Percentiles rank a stretch among this genome's conserved stretches.
These are phyloP conservation scores for Coemansia sp. DNA, from an alignment of 192 early-diverging fungal genomes.

Conservation along the genomic window DNA sequence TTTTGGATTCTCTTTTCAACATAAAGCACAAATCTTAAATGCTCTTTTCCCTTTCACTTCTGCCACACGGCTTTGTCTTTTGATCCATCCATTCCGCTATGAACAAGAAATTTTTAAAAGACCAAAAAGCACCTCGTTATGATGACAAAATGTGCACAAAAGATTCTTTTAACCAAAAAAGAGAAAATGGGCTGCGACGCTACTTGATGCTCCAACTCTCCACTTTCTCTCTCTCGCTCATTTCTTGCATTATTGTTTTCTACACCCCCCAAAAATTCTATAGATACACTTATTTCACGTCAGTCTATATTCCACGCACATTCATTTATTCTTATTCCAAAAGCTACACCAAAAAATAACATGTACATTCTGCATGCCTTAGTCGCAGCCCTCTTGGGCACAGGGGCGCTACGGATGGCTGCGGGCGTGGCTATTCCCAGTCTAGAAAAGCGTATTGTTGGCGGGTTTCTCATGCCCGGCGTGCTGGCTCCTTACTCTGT, in stretches of 20 bases:
- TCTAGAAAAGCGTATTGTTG: constrained; percentile 22
- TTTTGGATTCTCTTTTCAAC: too few relatives aligned
- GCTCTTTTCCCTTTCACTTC: too few relatives aligned
- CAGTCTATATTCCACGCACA: too few relatives aligned
- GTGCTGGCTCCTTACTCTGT: constrained; percentile 18
- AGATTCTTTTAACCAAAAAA: background rate
- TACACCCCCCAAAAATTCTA: too few relatives aligned
- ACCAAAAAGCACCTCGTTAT: too few relatives aligned
- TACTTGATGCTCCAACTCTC: background rate
- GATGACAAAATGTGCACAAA: background rate
- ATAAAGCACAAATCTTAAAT: too few relatives aligned
- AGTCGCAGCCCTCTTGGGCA: background rate
- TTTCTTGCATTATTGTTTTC: too few relatives aligned
- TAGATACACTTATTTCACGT: too few relatives aligned
- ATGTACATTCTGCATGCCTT: background rate
- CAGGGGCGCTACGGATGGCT: background rate
- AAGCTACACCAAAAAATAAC: background rate
- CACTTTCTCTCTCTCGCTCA: background rate
- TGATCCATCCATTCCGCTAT: too few relatives aligned
- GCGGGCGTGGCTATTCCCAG: constrained; percentile 5
- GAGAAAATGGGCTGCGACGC: background rate
- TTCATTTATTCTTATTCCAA: background rate
- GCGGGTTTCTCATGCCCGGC: constrained; percentile 29
- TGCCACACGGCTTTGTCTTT: too few relatives aligned
- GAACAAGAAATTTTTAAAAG: too few relatives aligned